A percentile compares a stretch with the other conserved stretches of the same genome.
These are phyloP conservation scores for Cadophora malorum DNA, from an alignment of 2,329 filamentous ascomycete genomes.

Conservation along the genomic window DNA sequence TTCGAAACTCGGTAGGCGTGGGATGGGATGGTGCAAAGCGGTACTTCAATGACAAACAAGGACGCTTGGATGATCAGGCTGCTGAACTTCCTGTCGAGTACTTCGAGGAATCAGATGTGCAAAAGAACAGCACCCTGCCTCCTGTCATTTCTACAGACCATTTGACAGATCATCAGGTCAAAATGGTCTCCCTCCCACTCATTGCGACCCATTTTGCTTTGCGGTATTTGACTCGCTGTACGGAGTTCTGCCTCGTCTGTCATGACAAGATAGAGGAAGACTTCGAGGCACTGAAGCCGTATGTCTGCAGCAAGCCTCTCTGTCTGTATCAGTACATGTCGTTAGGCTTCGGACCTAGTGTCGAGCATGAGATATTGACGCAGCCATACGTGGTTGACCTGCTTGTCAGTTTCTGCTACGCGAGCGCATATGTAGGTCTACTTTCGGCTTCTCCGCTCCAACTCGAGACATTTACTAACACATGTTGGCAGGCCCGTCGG, in stretches of 20 bases:
- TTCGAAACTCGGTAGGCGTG: conserved; percentile 58
- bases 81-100: conserved; percentile 29
- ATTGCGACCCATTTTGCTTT: conserved; percentile 77
- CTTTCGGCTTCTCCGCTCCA: background rate
- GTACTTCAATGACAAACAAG: conserved; percentile 41
- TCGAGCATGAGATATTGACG: conserved; percentile 82
- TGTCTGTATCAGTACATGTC: conserved; percentile 90
- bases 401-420: conserved; percentile 81
- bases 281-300: conserved; percentile 76
- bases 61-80: conserved; percentile 31
- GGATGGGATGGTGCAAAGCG: conserved; percentile 71
- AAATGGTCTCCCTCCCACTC: conserved; percentile 57
- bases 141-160: conserved; percentile 44
- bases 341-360: conserved; percentile 82
- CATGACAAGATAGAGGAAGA: conserved; percentile 70
- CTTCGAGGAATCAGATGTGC: conserved; percentile 19
- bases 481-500: conserved; percentile 26
- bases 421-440: conserved; percentile 41
- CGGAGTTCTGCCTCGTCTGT: conserved; percentile 87
- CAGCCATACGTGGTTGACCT: conserved; percentile 87
- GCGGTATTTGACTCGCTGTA: conserved; percentile 79
- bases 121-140: conserved; percentile 30
- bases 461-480: background rate
- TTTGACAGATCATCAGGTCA: conserved; percentile 39
- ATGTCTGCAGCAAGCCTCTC: conserved; percentile 76